Evolutionary conservation across 2,329 filamentous ascomycete species (phyloP), one percentile per base, ranked within the genome.

Genomic region (Aspergillus costaricaensis): DNA sequence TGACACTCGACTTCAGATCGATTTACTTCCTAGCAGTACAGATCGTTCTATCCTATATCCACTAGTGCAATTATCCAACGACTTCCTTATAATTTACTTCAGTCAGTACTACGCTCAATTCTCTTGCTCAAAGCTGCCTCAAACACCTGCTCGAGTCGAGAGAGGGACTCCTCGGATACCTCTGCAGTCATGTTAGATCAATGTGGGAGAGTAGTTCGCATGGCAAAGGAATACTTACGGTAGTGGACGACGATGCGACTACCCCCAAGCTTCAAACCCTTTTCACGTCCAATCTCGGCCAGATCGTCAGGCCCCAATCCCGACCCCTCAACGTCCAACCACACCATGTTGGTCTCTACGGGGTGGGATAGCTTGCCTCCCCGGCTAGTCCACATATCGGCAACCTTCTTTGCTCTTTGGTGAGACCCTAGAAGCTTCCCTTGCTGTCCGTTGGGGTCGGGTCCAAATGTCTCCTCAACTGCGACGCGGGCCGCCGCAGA

Each of bases 341-440:
- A 96, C 36, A 91, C 86, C 91, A 96, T 96, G 77, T 96, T 96
- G n/a, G 92, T 96, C 71, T 96, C 88, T 1, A 90, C 88, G 0
- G 90, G 88, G 61, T 88, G 82, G 19, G 82, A 76, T 59, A 92
- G 76, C 75, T 84, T 86, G 1, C 91, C 92, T 4, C 91, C 91
- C 55, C 88, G 80, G 15, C 77, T 78, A 5, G 80, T 83, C 92
- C 92, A 96, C 65, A 90, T 74, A 32, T 81, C 77, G 25, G 83
- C 86, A 23, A 93, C 80, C 67, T 79, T 79, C 73, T 83, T 83
- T 2, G 91, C 90, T 30, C 83, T 83, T 50, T 78, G 77, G 74
- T 94, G 90, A 8, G 83, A 85, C 53, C 80, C 78, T 30, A 77
- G 75, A 59, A 93, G 78, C 69, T 85, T 82, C 0, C 90, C 89